A percentile compares a stretch with the other conserved stretches of the same genome.
Evolutionary conservation across 2,329 filamentous ascomycete species (phyloP).

Genomic region (Stachybotrys chartarum): DNA sequence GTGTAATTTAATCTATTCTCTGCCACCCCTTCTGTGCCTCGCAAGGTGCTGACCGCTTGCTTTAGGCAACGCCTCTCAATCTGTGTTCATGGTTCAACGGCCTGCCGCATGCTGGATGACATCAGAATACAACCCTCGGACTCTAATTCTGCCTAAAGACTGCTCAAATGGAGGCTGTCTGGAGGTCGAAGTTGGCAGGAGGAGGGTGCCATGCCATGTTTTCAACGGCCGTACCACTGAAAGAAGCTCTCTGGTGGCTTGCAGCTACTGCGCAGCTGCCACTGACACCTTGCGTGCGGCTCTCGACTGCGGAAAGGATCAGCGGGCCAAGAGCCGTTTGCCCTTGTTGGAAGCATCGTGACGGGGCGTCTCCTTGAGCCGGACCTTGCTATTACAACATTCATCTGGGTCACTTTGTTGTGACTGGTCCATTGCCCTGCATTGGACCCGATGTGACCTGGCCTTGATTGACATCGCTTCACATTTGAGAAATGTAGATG

Average conservation of each 20-base stretch:
- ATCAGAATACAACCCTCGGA: not conserved
- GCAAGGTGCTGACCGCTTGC: not conserved
- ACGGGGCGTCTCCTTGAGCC: too few species aligned
- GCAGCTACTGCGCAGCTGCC: not conserved
- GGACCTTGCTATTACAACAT: too few species aligned
- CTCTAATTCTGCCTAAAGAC: not conserved
- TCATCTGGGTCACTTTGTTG: too few species aligned
- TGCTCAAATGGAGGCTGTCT: not conserved
- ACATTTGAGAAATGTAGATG: not conserved
- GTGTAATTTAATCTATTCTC: not conserved
- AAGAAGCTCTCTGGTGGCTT: not conserved
- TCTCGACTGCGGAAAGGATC: not conserved
- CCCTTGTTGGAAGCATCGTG: not conserved
- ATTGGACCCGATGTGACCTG: constrained; percentile 6
- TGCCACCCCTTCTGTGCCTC: not conserved
- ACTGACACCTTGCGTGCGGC: not conserved
- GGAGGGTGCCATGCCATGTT: not conserved
- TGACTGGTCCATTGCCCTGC: too few species aligned
- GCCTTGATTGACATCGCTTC: not conserved
- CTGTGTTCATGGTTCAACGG: not conserved
- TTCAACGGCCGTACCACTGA: not conserved
- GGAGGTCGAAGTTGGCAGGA: not conserved
- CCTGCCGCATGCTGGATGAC: not conserved
- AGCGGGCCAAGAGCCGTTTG: not conserved
- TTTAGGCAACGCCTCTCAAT: not conserved